Evolutionary conservation across 345 rosid genomes (phyloP), one percentile per base, ranked within the genome.

Genomic region (Pugionium cornutum): DNA sequence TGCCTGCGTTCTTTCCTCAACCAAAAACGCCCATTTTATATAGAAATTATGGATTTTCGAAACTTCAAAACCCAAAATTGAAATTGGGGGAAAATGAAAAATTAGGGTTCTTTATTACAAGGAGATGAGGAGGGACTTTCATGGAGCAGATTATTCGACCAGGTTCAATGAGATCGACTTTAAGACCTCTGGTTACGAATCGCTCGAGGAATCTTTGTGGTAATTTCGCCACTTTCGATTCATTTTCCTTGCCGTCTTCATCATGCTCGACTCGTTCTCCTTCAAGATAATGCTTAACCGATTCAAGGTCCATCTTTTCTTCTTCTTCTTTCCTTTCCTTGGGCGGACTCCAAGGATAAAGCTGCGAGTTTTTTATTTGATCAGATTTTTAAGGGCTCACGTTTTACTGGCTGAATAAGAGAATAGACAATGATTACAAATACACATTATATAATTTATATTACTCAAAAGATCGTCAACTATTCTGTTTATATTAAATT

Each of bases 141-240:
- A 91, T 69, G 82, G 95, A 84, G 80, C 95, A 91, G 61, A 91
- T 1, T 75, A 89, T 11, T 39, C 92, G 96, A 52, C 90, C 92
- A n/a, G 78, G 83, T 62, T 91, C 90, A 55, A 85, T 72, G 9
- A 82, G 77, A 67, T 83, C 90, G 28, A 84, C 78, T 27, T 55
- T 78, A 11, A 89, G 77, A 56, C 98, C 97, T 66, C 81, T 74
- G 64, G 78, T 45, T 6, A 92, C 73, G 44, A 92, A 83, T 49
- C 75, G 61, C 46, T 92, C 96, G 48, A 86, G 78, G 63, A 71
- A 88, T 64, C 77, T 76, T 56, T 9, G 6, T 64, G 92, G 89
- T 66, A 79, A n/a, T 3, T 67, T 79, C 36, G 76, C 69, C 28
- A 81, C 62, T 9, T 72, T 71, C 0, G 85, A 61, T 53, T 68